These are phyloP conservation scores for Schoenoplectus triqueter DNA, from an alignment of 202 grass and related monocot genomes.

Conservation along the genomic window DNA sequence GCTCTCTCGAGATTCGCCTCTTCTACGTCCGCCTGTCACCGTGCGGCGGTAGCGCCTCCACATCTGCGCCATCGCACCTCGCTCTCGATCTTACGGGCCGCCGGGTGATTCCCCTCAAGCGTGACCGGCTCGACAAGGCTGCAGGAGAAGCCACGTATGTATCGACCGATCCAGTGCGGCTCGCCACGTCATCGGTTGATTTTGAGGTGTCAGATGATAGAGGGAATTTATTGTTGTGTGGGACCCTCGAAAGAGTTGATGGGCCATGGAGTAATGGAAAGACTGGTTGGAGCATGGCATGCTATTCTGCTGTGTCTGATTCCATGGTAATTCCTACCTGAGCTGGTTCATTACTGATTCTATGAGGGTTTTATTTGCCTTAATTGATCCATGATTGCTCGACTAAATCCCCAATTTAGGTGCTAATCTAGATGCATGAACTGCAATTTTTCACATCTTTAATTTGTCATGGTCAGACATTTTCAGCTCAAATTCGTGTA, in stretches of 20 bases:
- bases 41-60: constrained; percentile 9
- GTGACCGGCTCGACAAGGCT: constrained; percentile 42
- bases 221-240: constrained; percentile 50
- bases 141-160: constrained; percentile 48
- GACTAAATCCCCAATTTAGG: not conserved
- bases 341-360: constrained; percentile 14
- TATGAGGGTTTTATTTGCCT: not conserved
- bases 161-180: constrained; percentile 45
- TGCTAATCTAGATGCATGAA: not conserved
- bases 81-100: constrained; percentile 49
- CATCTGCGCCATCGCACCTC: constrained; percentile 40
- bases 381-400: not conserved
- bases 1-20: constrained; percentile 50
- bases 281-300: constrained; percentile 55
- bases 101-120: constrained; percentile 42
- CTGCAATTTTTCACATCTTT: not conserved
- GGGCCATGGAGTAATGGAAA: constrained; percentile 50
- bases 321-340: constrained; percentile 25
- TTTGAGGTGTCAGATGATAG: constrained; percentile 56
- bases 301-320: constrained; percentile 44
- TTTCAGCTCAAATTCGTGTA: not conserved
- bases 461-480: not conserved
- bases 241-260: constrained; percentile 47
- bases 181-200: constrained; percentile 42
- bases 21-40: constrained; percentile 49